Percentiles rank a stretch among this genome's conserved stretches.
Evolutionary conservation across 805 yeast genomes (phyloP).

Genomic region (Yamadazyma nakazawae): DNA sequence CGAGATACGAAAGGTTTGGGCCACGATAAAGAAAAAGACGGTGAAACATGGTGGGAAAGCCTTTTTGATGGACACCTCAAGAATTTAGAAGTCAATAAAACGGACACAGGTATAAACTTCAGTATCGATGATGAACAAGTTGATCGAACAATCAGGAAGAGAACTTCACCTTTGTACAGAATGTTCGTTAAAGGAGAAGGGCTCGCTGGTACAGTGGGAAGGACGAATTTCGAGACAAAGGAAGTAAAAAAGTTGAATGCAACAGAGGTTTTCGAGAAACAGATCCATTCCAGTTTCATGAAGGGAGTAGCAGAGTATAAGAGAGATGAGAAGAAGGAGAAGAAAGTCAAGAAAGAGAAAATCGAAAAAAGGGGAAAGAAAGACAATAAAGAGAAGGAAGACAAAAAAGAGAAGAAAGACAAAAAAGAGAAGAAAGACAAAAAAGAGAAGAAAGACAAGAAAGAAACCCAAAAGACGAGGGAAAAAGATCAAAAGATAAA

Average conservation of each 20-base stretch:
- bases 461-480: slow-evolving; percentile 13
- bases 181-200: slow-evolving; percentile 90
- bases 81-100: slow-evolving; percentile 55
- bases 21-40: slow-evolving; percentile 60
- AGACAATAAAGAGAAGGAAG: slow-evolving; percentile 15
- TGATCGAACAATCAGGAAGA: slow-evolving; percentile 46
- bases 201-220: slow-evolving; percentile 68
- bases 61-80: slow-evolving; percentile 91
- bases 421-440: slow-evolving; percentile 16
- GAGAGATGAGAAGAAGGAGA: slow-evolving; percentile 20
- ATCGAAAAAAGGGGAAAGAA: slow-evolving; percentile 14
- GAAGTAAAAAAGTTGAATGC: slow-evolving; percentile 11
- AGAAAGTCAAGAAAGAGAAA: slow-evolving; percentile 20
- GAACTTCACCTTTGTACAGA: slow-evolving; percentile 69
- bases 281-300: slow-evolving; percentile 16
- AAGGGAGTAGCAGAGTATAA: slow-evolving; percentile 10
- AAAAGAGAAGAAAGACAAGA: slow-evolving; percentile 5
- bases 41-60: slow-evolving; percentile 96
- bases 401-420: slow-evolving; percentile 18
- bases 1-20: slow-evolving; percentile 91
- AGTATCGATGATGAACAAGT: slow-evolving; percentile 48
- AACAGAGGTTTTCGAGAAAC: slow-evolving; percentile 14
- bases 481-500: slow-evolving; percentile 18
- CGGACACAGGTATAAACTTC: slow-evolving; percentile 43
- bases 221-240: slow-evolving; percentile 14